Percentiles rank a stretch among this genome's conserved stretches.
Evolutionary conservation across 1,139 yeast species (phyloP).

Genomic region (Zygosaccharomyces sapae): DNA sequence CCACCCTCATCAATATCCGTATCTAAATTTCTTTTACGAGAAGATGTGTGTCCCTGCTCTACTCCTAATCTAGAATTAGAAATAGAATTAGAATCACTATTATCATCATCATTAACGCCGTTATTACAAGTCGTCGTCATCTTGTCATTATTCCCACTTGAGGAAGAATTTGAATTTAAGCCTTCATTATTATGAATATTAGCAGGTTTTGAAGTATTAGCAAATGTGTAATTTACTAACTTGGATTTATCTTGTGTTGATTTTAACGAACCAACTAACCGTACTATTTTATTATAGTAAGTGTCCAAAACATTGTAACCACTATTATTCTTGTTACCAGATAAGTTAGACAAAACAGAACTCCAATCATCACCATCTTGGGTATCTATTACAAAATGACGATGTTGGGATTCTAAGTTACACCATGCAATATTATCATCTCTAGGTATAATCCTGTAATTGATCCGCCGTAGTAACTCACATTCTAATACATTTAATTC

Average conservation of each 20-base stretch:
- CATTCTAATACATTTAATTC: conserved; percentile 85
- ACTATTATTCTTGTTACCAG: conserved; percentile 14
- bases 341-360: conserved; percentile 3
- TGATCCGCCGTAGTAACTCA: conserved; percentile 77
- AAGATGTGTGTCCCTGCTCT: not conserved
- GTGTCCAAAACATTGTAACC: conserved; percentile 48
- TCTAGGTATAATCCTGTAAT: conserved; percentile 68
- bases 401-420: conserved; percentile 30
- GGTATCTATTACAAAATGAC: conserved; percentile 25
- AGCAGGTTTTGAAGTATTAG: conserved; percentile 3
- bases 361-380: conserved; percentile 13
- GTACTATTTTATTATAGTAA: conserved; percentile 59
- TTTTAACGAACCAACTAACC: conserved; percentile 48
- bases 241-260: conserved; percentile 30
- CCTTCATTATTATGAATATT: conserved; percentile 1
- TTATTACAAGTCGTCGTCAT: not conserved
- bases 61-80: conserved; percentile 1
- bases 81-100: conserved; percentile 5
- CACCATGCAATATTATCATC: conserved; percentile 39
- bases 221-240: conserved; percentile 22
- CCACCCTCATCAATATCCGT: not conserved
- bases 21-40: conserved; percentile 11
- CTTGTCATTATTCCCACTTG: not conserved
- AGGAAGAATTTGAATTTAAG: not conserved
- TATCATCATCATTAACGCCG: not conserved